These are phyloP conservation scores for Populus davidiana DNA, from an alignment of 345 rosid genomes.

Conservation along the genomic window DNA sequence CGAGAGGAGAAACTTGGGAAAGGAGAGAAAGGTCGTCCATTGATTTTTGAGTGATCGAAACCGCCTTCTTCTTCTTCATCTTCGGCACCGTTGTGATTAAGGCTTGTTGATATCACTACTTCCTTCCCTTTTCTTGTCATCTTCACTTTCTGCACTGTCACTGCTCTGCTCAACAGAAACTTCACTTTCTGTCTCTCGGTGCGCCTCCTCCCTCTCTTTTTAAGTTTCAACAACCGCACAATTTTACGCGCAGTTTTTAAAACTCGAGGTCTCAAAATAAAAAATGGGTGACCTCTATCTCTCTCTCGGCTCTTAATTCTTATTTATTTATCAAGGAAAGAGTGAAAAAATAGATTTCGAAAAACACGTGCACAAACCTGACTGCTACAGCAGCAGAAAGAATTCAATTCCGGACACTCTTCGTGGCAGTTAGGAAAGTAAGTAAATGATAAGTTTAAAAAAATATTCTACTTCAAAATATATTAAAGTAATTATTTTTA, in stretches of 20 bases:
- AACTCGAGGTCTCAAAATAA: too few relatives aligned
- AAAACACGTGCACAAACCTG: too few relatives aligned
- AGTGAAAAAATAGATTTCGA: too few relatives aligned
- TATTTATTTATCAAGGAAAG: too few relatives aligned
- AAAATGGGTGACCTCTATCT: too few relatives aligned
- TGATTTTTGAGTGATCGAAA: constrained; percentile 16
- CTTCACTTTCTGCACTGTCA: not conserved
- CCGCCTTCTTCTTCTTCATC: constrained; percentile 21
- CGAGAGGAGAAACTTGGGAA: constrained; percentile 52
- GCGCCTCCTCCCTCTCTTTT: not conserved
- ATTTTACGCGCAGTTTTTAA: not conserved
- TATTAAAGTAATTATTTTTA: too few relatives aligned
- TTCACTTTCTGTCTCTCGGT: not conserved
- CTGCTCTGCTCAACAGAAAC: not conserved
- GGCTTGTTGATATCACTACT: constrained; percentile 13
- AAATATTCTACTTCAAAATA: too few relatives aligned
- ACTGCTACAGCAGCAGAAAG: too few relatives aligned
- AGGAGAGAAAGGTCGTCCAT: constrained; percentile 31
- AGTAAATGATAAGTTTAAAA: too few relatives aligned
- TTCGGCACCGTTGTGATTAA: constrained; percentile 23
- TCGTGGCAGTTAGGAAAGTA: too few relatives aligned
- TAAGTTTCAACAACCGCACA: not conserved
- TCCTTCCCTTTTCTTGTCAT: constrained; percentile 35
- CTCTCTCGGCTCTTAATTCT: too few relatives aligned
- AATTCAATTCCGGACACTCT: too few relatives aligned